A percentile compares a stretch with the other conserved stretches of the same genome.
phyloP scores from a whole-genome alignment of 2,329 filamentous ascomycete species.

The Cordyceps cateniannulata region DNA sequence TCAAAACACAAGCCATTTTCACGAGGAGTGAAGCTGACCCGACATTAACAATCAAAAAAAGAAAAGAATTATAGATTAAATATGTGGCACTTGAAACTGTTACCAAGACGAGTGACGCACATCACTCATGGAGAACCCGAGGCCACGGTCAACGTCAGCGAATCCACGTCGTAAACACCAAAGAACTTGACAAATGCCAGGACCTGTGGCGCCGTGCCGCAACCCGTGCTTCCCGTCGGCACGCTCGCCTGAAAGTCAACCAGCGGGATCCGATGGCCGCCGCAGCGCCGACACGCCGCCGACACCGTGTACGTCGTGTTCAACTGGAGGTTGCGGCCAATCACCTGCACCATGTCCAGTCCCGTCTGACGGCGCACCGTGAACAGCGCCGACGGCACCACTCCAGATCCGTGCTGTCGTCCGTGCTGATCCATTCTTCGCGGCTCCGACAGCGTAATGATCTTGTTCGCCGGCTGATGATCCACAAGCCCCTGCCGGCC shows the following conservation, averaged over 20 bases:
- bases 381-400: slow-evolving; percentile 9
- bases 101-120: background rate
- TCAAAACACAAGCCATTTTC: background rate
- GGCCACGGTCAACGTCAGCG: background rate
- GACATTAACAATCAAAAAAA: background rate
- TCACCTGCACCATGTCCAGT: slow-evolving; percentile 15
- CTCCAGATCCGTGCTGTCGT: background rate
- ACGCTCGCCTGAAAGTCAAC: slow-evolving; percentile 13
- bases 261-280: slow-evolving; percentile 3
- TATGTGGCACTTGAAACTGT: background rate
- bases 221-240: slow-evolving; percentile 5
- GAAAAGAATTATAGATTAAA: background rate
- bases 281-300: background rate
- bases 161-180: slow-evolving; percentile 13
- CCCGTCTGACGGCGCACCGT: slow-evolving; percentile 13
- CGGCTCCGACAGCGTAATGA: background rate
- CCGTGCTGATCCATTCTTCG: background rate
- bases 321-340: slow-evolving; percentile 11
- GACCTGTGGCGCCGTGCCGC: slow-evolving; percentile 15
- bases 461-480: slow-evolving; percentile 10
- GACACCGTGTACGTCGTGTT: slow-evolving; percentile 15
- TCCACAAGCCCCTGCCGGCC: slow-evolving; percentile 10
- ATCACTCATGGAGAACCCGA: background rate
- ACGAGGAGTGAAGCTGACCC: background rate
- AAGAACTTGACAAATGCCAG: slow-evolving; percentile 13